phyloP scores from a whole-genome alignment of 169 alveolate species.

The Babesia divergens region DNA sequence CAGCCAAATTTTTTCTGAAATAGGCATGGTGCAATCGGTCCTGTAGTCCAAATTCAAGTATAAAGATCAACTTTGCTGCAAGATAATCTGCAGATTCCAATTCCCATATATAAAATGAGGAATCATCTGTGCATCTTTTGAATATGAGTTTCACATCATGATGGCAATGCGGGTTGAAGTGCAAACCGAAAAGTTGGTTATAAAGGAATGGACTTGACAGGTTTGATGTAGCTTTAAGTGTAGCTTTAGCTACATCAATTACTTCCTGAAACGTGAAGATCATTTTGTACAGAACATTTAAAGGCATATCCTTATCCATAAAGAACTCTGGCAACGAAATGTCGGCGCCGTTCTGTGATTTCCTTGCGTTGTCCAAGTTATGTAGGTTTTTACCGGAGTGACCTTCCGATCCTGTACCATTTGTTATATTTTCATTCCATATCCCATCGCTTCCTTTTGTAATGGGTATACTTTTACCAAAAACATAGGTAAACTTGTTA shows the following conservation, averaged over 20 bases:
- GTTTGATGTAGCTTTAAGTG: background rate
- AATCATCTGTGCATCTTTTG: background rate
- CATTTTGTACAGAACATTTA: background rate
- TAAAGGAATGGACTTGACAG: slow-evolving; percentile 20
- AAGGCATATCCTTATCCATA: background rate
- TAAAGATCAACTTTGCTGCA: background rate
- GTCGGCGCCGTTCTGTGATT: too few species aligned
- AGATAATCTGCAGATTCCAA: background rate
- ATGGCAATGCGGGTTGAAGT: background rate
- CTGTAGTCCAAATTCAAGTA: slow-evolving; percentile 10
- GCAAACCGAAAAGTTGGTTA: slow-evolving; percentile 3
- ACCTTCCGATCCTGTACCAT: background rate
- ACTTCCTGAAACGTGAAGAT: background rate
- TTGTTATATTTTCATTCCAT: background rate
- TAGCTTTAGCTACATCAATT: background rate
- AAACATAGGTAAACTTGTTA: background rate
- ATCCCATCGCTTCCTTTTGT: background rate
- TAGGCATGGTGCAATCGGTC: slow-evolving; percentile 18
- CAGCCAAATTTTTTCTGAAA: background rate
- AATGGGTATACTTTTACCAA: background rate
- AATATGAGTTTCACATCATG: background rate
- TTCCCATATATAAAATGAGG: slow-evolving; percentile 9
- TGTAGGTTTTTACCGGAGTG: background rate
- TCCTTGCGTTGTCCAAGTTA: too few species aligned
- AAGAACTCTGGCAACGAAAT: slow-evolving; percentile 7